Evolutionary conservation across 768 basidiomycete genomes (phyloP), one percentile per base, ranked within the genome.

Genomic region (Trametes sanguinea): DNA sequence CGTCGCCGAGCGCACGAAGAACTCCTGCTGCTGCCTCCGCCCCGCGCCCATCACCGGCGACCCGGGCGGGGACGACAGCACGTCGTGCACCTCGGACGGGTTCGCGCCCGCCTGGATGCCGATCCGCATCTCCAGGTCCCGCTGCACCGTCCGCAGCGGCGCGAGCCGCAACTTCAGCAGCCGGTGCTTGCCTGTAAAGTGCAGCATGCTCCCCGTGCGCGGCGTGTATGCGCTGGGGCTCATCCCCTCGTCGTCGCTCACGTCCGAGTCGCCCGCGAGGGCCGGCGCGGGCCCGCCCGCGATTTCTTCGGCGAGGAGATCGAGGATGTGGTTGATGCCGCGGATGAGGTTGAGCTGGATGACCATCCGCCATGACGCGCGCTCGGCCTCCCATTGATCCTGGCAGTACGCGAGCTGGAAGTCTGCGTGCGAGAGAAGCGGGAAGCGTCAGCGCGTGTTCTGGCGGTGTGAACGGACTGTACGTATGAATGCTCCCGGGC

Each of bases 261-360:
- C 55, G 47, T 64, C 60, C 37, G 57, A 60, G 48, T 64, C 62
- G 51, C 48, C 48, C 10, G n/a, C 54, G 1, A 42, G 45, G 13
- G 52, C 37, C 4, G 60, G 47, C 2, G 52, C 22, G 4, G 55
- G 35, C 5, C 47, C 76, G 6, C 79, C 78, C 60, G 78, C 76
- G 70, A 86, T 74, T 56, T 86, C 86, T 11, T 78, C 76, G 64
- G 84, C 79, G 54, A 92, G 73, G 52, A 85, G 78, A 54, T 83
- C 80, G 59, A 90, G 81, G 61, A 93, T 85, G 61, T 77, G 76
- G 52, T 84, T 86, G 67, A 91, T 82, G 40, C 86, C 86, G 46
- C 84, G 86, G 32, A 92, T 84, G 63, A 93, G 80, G 72, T 93
- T 93, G 54, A 93, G 85, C 64, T 91, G 90, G 14, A 93, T 83